A percentile compares a stretch with the other conserved stretches of the same genome.
Conservation (phyloP, 2,329 filamentous ascomycete species). For the Dothideomycetidae sp. region DNA sequence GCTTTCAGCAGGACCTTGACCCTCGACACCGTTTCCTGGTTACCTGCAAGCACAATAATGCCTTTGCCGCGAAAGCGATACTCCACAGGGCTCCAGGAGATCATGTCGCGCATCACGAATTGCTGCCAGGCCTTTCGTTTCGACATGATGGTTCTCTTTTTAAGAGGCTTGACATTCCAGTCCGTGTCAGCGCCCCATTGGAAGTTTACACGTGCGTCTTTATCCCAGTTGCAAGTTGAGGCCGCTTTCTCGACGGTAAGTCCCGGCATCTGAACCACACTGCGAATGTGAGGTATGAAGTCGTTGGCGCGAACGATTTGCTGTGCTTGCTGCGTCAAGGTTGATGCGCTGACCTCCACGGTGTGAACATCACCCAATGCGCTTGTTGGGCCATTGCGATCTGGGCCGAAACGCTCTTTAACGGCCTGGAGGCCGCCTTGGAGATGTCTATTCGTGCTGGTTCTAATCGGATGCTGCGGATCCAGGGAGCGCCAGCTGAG, state of each 20-base stretch:
- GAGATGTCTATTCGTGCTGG: background rate
- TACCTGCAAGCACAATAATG: background rate
- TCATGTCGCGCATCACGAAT: background rate
- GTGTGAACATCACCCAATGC: background rate
- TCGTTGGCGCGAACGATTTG: background rate
- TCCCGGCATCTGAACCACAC: background rate
- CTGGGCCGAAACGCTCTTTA: background rate
- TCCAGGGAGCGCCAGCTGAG: background rate
- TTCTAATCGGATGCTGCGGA: background rate
- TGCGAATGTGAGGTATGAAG: background rate
- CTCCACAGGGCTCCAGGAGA: background rate
- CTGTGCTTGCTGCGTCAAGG: background rate
- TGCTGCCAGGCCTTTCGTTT: background rate
- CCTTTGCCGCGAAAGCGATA: background rate
- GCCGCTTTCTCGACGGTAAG: background rate
- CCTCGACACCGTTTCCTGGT: background rate
- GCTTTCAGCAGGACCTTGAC: background rate
- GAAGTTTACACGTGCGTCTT: background rate
- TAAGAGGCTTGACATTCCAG: background rate
- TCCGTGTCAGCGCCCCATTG: background rate
- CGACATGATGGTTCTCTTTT: background rate
- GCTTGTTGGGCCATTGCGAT: background rate
- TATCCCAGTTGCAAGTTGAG: background rate
- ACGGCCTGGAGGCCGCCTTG: background rate
- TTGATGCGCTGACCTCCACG: background rate